Evolutionary conservation across 192 early-diverging fungal genomes (phyloP).

Genomic region (Umbelopsis ramanniana): DNA sequence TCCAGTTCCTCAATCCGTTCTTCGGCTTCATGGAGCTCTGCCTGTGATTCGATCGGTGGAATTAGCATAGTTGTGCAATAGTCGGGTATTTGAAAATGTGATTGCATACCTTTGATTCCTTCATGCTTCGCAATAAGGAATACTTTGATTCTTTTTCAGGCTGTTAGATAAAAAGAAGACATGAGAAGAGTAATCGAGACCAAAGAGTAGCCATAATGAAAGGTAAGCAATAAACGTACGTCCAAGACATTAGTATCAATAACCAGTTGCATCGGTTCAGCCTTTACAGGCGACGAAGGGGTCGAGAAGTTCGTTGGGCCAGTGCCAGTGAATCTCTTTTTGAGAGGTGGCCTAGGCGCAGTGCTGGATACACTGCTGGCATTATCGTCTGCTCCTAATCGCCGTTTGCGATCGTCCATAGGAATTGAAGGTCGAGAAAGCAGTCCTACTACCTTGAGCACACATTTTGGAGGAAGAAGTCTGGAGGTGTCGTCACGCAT

Average conservation of each 20-base stretch:
- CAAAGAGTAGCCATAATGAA: neutral
- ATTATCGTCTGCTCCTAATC: conserved; percentile 20
- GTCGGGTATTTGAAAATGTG: neutral
- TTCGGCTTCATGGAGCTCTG: neutral
- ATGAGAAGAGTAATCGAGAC: neutral
- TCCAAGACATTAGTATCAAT: neutral
- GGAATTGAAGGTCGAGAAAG: conserved; percentile 13
- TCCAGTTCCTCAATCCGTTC: conserved; percentile 6
- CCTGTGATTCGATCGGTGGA: neutral
- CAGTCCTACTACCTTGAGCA: conserved; percentile 2
- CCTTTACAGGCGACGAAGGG: neutral
- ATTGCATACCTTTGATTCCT: conserved; percentile 20
- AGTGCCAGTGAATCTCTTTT: conserved; percentile 27
- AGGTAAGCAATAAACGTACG: neutral
- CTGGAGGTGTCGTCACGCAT: neutral
- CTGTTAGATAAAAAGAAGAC: neutral
- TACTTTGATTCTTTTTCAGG: conserved; percentile 14
- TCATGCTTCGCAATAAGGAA: conserved; percentile 14
- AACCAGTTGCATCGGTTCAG: neutral
- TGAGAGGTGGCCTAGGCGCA: conserved; percentile 16
- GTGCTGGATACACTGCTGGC: conserved; percentile 12
- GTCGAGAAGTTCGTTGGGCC: neutral
- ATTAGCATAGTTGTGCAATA: neutral
- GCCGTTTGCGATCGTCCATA: conserved; percentile 24
- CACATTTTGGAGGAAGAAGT: neutral